phyloP scores from a whole-genome alignment of 2,329 filamentous ascomycete species.

The Xylaria sp. region DNA sequence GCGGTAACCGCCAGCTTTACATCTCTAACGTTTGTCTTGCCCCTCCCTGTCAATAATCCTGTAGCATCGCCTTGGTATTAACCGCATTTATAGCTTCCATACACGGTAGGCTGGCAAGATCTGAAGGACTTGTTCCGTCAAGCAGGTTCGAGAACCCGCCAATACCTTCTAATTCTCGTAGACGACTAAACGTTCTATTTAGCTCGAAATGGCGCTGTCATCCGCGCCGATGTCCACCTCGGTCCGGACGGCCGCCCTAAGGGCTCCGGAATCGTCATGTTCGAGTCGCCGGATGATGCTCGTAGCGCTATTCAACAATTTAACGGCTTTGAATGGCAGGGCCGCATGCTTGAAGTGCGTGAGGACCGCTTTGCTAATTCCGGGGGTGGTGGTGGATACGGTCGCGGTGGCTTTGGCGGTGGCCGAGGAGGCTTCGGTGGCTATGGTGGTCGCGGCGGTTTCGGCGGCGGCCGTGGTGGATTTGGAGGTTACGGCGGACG shows the following conservation, averaged over 20 bases:
- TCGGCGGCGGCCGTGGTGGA: slow-evolving; percentile 57
- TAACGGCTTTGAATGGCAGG: slow-evolving; percentile 99
- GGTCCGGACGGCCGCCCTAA: slow-evolving; percentile 94
- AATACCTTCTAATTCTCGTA: not conserved
- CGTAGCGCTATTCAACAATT: slow-evolving; percentile 97
- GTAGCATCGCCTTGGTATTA: slow-evolving; percentile 43
- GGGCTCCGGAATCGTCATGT: slow-evolving; percentile 96
- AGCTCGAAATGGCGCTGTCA: slow-evolving; percentile 79
- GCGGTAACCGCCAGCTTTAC: slow-evolving; percentile 90
- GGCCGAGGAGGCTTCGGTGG: slow-evolving; percentile 63
- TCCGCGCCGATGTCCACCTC: slow-evolving; percentile 94
- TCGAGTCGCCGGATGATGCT: slow-evolving; percentile 93
- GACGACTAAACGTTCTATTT: slow-evolving; percentile 36
- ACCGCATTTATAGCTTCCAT: slow-evolving; percentile 78
- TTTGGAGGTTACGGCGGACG: slow-evolving; percentile 58
- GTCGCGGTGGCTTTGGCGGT: slow-evolving; percentile 60
- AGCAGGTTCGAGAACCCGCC: slow-evolving; percentile 76
- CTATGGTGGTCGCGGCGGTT: slow-evolving; percentile 59
- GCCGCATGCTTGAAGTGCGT: slow-evolving; percentile 89
- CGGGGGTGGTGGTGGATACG: slow-evolving; percentile 68
- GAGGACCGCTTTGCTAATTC: slow-evolving; percentile 90
- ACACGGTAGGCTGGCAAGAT: slow-evolving; percentile 98
- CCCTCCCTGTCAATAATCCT: slow-evolving; percentile 47
- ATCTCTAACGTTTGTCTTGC: slow-evolving; percentile 92
- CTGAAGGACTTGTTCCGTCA: slow-evolving; percentile 98